Base-by-base conservation (phyloP, 2,329 filamentous ascomycete species). In the Ramichloridium luteum region DNA sequence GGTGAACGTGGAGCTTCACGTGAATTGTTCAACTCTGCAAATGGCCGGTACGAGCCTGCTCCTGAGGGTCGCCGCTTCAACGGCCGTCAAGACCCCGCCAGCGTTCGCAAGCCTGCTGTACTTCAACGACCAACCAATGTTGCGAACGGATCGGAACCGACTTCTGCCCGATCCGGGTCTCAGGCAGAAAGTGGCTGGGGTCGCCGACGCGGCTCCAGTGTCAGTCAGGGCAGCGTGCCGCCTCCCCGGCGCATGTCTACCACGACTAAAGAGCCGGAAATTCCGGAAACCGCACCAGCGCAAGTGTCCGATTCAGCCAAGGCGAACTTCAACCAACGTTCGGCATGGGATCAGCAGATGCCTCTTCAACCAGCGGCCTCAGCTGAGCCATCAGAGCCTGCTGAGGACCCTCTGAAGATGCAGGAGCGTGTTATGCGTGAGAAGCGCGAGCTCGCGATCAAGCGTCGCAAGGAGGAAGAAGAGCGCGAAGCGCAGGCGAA, bases 1-100 rank as follows among this genome's bases (percentile, higher is more conserved):
- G 44, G 47, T 39, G 71, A 76, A 4, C 65, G 70, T 34, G 65
- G 69, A 8, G 76, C 73, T 39, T n/a, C n/a, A n/a, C 69, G 81
- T 35, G 86, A 96, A 55, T 65, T 96, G 0, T 96, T 77, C 61
- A 94, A 96, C 54, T 93, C 88, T n/a, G 80, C 92, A 34, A 93
- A 84, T 32, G 88, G 88, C 12, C 78, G 84, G 30, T 93, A 93
- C 46, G 88, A 96, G 53, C 85, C 86, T 11, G 88, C 86, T 3
- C 65, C 71, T 31, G 84, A 93, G 34, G 65, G 61, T 40, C 77
- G 85, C 22, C 74, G 83, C 42, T 74, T 72, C 12, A 74, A 79
- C 16, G 62, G 72, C 41, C 73, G 80, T 31, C 71, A 74, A 34
- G 81, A 90, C 32, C 20, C 20, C n/a, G 59, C 65, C 33, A 68